Percentiles rank a stretch among this genome's conserved stretches.
Conservation (phyloP, 1,284 basidiomycete species). For the Fomitopsis palustris region DNA sequence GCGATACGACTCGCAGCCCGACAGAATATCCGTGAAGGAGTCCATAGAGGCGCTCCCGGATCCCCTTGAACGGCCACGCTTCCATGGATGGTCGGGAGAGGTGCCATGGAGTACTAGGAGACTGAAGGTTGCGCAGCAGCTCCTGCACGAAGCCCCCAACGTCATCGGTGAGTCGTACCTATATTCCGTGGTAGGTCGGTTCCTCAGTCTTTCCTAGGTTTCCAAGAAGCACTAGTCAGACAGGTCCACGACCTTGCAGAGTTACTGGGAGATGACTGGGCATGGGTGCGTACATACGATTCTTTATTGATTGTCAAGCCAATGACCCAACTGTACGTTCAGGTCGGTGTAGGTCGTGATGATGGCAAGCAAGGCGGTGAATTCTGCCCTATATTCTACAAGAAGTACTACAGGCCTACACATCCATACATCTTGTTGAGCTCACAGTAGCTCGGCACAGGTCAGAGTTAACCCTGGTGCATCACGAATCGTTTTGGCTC, state of each 20-base stretch:
- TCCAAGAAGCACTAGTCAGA: conserved; percentile 57
- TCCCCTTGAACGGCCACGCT: conserved; percentile 35
- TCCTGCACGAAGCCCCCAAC: conserved; percentile 19
- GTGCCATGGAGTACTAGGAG: conserved; percentile 47
- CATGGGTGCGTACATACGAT: conserved; percentile 37
- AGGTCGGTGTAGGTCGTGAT: conserved; percentile 63
- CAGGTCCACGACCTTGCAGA: conserved; percentile 58
- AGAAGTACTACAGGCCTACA: conserved; percentile 34
- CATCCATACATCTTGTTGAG: background rate
- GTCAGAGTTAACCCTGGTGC: conserved; percentile 35
- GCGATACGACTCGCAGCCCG: conserved; percentile 49
- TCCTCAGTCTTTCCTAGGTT: conserved; percentile 34
- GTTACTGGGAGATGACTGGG: conserved; percentile 52
- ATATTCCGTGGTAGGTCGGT: background rate
- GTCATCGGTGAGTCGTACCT: background rate
- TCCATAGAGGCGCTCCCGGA: conserved; percentile 41
- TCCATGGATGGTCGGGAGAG: conserved; percentile 32
- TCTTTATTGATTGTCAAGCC: background rate
- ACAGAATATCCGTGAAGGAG: conserved; percentile 46
- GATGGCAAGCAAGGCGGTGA: conserved; percentile 57
- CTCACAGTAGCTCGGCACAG: conserved; percentile 18
- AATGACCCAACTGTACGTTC: background rate
- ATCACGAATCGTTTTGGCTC: conserved; percentile 53
- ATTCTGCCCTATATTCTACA: conserved; percentile 64
- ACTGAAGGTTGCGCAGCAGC: conserved; percentile 38